Conservation (phyloP, 768 basidiomycete genomes). For the Amanita phalloides region DNA sequence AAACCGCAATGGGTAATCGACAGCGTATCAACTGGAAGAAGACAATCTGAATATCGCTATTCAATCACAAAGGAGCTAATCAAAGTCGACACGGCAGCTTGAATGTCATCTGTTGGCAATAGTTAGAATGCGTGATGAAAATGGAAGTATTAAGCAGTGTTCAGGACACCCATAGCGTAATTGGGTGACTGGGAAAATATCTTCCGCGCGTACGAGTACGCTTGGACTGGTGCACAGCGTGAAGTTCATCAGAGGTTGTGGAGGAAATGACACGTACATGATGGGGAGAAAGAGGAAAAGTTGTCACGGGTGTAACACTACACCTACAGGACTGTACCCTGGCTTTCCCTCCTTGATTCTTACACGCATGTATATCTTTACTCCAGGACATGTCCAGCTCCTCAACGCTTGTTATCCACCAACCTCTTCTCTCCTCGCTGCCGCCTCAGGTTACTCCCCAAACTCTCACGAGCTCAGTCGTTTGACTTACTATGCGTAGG, state of each 20-base stretch:
- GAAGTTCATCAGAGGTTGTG: slow-evolving; percentile 27
- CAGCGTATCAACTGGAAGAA: slow-evolving; percentile 49
- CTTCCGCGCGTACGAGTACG: slow-evolving; percentile 29
- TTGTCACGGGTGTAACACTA: slow-evolving; percentile 5
- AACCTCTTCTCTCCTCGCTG: slow-evolving; percentile 56
- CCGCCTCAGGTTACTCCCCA: slow-evolving; percentile 69
- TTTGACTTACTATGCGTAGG: slow-evolving; percentile 73
- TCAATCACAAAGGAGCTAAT: slow-evolving; percentile 16
- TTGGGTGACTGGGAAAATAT: slow-evolving; percentile 34
- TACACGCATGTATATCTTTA: slow-evolving; percentile 57
- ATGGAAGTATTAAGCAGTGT: slow-evolving; percentile 8
- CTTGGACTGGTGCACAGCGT: slow-evolving; percentile 55
- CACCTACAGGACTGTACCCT: too few species aligned
- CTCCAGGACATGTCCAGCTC: slow-evolving; percentile 75
- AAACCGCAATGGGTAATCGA: slow-evolving; percentile 70
- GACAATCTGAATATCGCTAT: slow-evolving; percentile 52
- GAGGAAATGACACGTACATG: slow-evolving; percentile 13
- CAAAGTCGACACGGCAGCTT: background rate
- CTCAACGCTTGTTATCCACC: slow-evolving; percentile 84
- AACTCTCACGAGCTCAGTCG: slow-evolving; percentile 81
- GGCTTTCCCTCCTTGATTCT: slow-evolving; percentile 1
- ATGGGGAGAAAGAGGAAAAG: background rate
- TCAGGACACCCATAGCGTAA: slow-evolving; percentile 47
- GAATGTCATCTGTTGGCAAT: background rate
- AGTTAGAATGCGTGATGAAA: background rate